Conservation (phyloP, 177 flowering plant genomes). For the Tripterygium wilfordii region DNA sequence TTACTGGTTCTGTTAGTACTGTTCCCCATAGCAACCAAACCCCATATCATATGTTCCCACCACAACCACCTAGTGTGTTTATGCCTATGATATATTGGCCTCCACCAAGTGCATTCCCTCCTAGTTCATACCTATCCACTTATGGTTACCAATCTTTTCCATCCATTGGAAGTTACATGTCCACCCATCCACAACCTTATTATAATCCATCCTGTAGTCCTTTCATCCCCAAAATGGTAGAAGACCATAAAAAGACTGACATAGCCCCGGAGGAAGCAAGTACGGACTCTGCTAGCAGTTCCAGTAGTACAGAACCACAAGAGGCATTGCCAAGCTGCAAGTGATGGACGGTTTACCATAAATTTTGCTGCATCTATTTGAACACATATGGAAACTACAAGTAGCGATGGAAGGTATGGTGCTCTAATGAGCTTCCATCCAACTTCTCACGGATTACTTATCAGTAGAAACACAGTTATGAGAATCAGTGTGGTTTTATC, state of each 20-base stretch:
- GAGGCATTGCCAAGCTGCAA: constrained; percentile 9
- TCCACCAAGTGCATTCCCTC: constrained; percentile 29
- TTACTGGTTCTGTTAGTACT: constrained; percentile 9
- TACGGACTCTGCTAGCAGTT: constrained; percentile 34
- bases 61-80: constrained; percentile 33
- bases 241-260: constrained; percentile 16
- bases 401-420: no score
- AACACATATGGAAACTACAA: no score
- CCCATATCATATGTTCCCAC: constrained; percentile 26
- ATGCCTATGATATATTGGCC: constrained; percentile 44
- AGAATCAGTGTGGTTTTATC: no score
- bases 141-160: constrained; percentile 29
- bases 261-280: constrained; percentile 19
- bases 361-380: no score
- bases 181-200: constrained; percentile 34
- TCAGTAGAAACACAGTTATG: no score
- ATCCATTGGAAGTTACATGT: constrained; percentile 14
- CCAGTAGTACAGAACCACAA: constrained; percentile 29
- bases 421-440: no score
- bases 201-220: constrained; percentile 20
- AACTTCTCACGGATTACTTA: no score
- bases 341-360: constrained; percentile 2
- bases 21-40: constrained; percentile 18
- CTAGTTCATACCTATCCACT: constrained; percentile 24
- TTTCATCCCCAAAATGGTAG: constrained; percentile 14